Evolutionary conservation across 177 flowering plant genomes (phyloP).

Genomic region (Tripterygium wilfordii): DNA sequence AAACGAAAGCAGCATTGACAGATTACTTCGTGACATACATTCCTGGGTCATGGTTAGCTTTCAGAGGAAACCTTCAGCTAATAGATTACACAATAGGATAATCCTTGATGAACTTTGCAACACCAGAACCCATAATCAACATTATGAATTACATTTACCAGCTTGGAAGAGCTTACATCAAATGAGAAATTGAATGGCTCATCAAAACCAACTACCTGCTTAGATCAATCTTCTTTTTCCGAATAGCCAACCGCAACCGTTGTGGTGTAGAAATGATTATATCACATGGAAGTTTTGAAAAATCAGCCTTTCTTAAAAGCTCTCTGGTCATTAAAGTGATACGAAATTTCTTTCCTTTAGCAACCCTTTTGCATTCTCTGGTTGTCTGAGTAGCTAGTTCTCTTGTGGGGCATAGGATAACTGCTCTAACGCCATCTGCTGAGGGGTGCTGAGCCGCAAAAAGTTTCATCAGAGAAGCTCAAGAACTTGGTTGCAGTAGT

Average conservation of each 20-base stretch:
- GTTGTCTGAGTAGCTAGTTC: conserved; percentile 87
- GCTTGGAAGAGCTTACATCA: not conserved
- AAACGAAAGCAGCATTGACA: no score
- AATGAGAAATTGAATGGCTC: not conserved
- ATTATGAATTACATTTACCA: not conserved
- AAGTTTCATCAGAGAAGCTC: conserved; percentile 1
- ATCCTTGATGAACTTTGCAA: no score
- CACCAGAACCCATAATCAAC: no score
- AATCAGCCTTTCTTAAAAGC: conserved; percentile 53
- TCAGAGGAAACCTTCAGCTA: no score
- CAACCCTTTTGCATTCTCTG: conserved; percentile 85
- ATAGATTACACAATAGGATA: no score
- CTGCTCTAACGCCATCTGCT: conserved; percentile 73
- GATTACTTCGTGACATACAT: no score
- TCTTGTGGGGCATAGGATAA: conserved; percentile 82
- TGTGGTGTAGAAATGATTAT: conserved; percentile 85
- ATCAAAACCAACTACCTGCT: conserved; percentile 61
- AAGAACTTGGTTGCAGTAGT: not conserved
- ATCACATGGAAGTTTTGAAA: conserved; percentile 68
- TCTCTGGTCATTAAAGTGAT: conserved; percentile 77
- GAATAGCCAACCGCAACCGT: conserved; percentile 51
- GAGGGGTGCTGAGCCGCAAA: conserved; percentile 42
- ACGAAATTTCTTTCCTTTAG: conserved; percentile 65
- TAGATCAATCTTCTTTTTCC: conserved; percentile 72
- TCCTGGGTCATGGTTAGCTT: no score